Evolutionary conservation across 495 filamentous ascomycete genomes (phyloP).

Genomic region (Podospora pseudopauciseta): DNA sequence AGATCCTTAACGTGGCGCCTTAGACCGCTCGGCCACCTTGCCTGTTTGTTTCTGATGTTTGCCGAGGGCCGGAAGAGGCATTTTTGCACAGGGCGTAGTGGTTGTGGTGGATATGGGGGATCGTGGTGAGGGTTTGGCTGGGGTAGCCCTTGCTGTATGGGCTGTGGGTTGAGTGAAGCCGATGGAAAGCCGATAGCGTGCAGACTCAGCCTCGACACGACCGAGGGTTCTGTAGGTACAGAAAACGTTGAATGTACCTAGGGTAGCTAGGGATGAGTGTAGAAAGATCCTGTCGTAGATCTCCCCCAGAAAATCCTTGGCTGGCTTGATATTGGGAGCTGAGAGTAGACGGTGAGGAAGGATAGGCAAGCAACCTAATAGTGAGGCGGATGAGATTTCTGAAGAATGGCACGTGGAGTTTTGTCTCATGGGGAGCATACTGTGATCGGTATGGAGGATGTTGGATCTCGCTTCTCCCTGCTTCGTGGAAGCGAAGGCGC

Average conservation of each 20-base stretch:
- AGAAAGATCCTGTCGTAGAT: neutral
- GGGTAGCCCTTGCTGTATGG: neutral
- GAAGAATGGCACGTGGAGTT: neutral
- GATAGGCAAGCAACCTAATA: neutral
- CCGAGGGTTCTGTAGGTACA: too few relatives aligned
- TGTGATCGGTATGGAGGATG: neutral
- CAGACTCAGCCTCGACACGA: too few relatives aligned
- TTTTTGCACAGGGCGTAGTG: neutral
- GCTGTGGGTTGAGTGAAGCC: neutral
- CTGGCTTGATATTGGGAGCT: neutral
- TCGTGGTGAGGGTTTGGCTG: neutral
- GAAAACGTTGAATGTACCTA: too few relatives aligned
- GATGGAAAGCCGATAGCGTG: too few relatives aligned
- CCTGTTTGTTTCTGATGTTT: neutral
- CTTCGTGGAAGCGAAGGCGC: neutral
- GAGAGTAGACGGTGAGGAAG: neutral
- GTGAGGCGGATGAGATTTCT: neutral
- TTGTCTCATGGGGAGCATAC: neutral
- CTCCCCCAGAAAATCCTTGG: neutral
- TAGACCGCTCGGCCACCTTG: conserved; percentile 2
- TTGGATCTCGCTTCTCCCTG: neutral
- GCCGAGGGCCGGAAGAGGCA: neutral
- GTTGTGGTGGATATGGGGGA: neutral
- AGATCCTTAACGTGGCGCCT: neutral
- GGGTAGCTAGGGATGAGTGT: neutral